Evolutionary conservation across 257 asterid genomes (phyloP), one percentile per base, ranked within the genome.

Genomic region (Solanum acaule): DNA sequence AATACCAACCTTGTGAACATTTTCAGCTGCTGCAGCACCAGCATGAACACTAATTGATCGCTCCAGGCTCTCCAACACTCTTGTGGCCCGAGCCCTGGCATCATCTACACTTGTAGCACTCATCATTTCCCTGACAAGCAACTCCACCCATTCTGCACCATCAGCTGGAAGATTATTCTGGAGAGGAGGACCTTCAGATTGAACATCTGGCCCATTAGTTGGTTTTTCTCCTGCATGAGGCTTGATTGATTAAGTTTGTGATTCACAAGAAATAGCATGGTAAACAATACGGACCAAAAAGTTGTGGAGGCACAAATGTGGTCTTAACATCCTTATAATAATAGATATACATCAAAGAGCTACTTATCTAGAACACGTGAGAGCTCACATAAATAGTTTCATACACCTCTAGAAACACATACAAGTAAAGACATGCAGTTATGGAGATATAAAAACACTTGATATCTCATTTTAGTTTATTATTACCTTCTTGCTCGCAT

Each of bases 131-230:
- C 70, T 89, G 86, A 96, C 96, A 78, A 96, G 77, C 68, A 94
- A 90, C 87, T 96, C 96, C 72, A 95, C 98, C 98, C 98, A 95
- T 70, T 92, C 95, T 3, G 93, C 94, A 87, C 99, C 99, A 89
- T 92, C 93, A 77, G 33, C 90, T 37, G 98, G 96, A 87, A 92
- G 87, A 86, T 91, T 91, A 46, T 87, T 86, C 63, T 92, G 94
- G 77, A 70, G 70, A 25, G 86, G 85, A 91, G 92, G 82, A 77
- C 88, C 97, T 94, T 91, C 65, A 34, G 90, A 90, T 83, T 12
- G 86, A 7, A 81, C 33, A 88, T 23, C 71, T 82, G 31, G 65
- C 33, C 87, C 78, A 52, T 72, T 72, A 73, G 73, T 49, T 29
- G 46, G 42, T 71, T 20, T 44, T 68, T 40, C 87, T 25, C 34